These are phyloP conservation scores for Apiotrichum gamsii DNA, from an alignment of 1,284 basidiomycete species.

Conservation along the genomic window DNA sequence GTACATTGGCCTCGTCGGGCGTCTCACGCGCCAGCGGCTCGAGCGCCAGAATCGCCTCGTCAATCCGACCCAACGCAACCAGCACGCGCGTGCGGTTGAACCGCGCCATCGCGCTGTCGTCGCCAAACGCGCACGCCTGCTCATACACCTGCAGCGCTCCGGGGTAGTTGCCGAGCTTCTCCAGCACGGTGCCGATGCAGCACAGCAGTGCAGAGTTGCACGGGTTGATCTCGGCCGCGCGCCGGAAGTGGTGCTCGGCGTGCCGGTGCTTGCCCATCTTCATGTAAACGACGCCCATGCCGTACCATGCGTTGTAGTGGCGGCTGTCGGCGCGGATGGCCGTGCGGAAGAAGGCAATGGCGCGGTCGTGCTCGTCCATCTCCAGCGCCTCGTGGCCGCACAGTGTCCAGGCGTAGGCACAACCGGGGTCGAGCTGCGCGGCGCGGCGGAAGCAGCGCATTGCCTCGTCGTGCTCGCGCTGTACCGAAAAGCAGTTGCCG, in stretches of 20 bases:
- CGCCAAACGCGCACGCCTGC: constrained; percentile 61
- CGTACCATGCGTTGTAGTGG: constrained; percentile 97
- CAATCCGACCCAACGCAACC: constrained; percentile 70
- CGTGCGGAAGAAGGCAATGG: constrained; percentile 79
- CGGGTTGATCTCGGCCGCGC: constrained; percentile 82
- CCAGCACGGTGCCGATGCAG: constrained; percentile 83
- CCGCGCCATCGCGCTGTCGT: constrained; percentile 78
- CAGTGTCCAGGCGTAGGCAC: constrained; percentile 86
- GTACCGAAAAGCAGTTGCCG: constrained; percentile 84
- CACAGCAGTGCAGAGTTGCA: constrained; percentile 82
- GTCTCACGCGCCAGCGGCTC: constrained; percentile 62
- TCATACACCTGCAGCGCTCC: constrained; percentile 72
- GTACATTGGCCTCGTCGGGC: constrained; percentile 88
- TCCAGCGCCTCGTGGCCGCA: constrained; percentile 85
- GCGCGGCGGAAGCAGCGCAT: constrained; percentile 86
- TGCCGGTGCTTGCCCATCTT: constrained; percentile 80
- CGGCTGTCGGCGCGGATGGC: constrained; percentile 78
- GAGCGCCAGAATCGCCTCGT: constrained; percentile 68
- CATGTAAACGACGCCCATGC: constrained; percentile 89
- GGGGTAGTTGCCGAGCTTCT: constrained; percentile 67
- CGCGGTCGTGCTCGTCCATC: constrained; percentile 85
- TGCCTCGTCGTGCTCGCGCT: constrained; percentile 84
- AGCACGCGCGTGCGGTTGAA: constrained; percentile 85
- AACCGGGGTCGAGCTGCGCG: constrained; percentile 70
- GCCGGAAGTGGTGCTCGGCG: constrained; percentile 89